Conservation (phyloP, 106 monocot genomes). For the Dactylorhiza incarnata region DNA sequence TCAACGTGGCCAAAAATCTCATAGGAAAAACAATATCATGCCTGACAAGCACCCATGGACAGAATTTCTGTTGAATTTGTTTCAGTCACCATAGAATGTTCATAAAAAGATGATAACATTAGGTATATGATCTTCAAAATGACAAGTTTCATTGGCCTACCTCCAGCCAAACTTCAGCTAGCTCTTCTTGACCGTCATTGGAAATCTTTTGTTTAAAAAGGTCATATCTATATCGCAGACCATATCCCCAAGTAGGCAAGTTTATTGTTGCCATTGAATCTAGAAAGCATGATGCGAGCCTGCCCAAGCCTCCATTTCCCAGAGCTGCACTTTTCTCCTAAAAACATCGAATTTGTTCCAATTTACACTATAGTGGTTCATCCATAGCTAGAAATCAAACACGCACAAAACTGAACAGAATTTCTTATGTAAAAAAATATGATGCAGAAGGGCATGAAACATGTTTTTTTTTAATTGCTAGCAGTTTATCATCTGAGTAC, state of each 20-base stretch:
- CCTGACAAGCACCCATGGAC: slow-evolving; percentile 89
- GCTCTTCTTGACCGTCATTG: slow-evolving; percentile 84
- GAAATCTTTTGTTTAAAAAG: slow-evolving; percentile 70
- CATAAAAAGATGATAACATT: slow-evolving; percentile 2
- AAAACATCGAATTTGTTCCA: not conserved
- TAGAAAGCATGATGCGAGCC: slow-evolving; percentile 90
- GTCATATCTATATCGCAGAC: slow-evolving; percentile 81
- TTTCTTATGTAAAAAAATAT: not conserved
- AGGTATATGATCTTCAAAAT: not conserved
- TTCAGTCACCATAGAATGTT: too few species aligned
- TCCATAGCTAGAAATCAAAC: not conserved
- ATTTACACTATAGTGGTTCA: not conserved
- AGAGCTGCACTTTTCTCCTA: slow-evolving; percentile 95
- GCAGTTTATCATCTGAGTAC: not conserved
- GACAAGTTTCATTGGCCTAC: slow-evolving; percentile 15
- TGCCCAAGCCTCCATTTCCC: slow-evolving; percentile 93
- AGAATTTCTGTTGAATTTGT: slow-evolving; percentile 84
- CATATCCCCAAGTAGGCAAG: slow-evolving; percentile 92
- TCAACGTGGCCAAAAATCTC: slow-evolving; percentile 81
- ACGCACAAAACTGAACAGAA: not conserved
- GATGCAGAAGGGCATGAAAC: not conserved
- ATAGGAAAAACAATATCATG: slow-evolving; percentile 76
- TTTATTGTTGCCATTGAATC: slow-evolving; percentile 93
- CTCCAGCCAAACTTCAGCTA: slow-evolving; percentile 95
- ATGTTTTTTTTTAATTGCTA: too few species aligned